Evolutionary conservation across 768 basidiomycete species (phyloP), one percentile per base, ranked within the genome.

Genomic region (Trichaptum fuscoviolaceum): DNA sequence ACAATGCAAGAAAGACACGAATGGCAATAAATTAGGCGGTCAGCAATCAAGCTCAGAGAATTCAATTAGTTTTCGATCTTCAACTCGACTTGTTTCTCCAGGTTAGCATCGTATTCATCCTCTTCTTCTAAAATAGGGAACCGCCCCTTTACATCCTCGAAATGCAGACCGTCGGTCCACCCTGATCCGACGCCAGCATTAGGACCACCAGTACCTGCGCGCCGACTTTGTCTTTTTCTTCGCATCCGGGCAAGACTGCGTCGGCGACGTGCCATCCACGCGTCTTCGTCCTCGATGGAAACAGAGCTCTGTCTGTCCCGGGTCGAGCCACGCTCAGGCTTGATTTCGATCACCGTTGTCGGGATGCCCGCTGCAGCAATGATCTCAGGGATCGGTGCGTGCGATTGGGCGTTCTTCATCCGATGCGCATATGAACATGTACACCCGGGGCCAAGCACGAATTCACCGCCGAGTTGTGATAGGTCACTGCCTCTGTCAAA

Each of bases 381-480:
- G 20, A 94, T 86, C 35, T 85, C 84, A 63, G 80, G 74, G 63
- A 96, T 88, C 0, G 91, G 86, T 0, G 87, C 86, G 70, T 97
- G 95, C 4, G 85, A 85, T 58, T 87, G 84, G 1, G 91, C 81
- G 17, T 79, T 87, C 60, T 84, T 87, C 95, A 97, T 97, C 7
- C 94, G 87, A 77, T 95, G 93, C 0, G 92, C 90, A 73, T 85
- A 96, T 7, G 83, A 77, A 70, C 89, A 91, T 10, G 79, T 82
- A 69, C 91, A 74, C 85, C 85, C 86, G 9, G 86, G 86, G 17
- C 85, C 86, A 18, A 91, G 80, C 26, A 91, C 83, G 73, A 96
- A 96, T 78, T 98, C 96, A 25, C 95, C 96, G 10, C 95, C 95
- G 23, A 96, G 80, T 76, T 96, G 93, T 57, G 82, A 77, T 58